Percentiles rank a stretch among this genome's conserved stretches.
phyloP scores from a whole-genome alignment of 768 basidiomycete species.

The Heimioporus sp. region DNA sequence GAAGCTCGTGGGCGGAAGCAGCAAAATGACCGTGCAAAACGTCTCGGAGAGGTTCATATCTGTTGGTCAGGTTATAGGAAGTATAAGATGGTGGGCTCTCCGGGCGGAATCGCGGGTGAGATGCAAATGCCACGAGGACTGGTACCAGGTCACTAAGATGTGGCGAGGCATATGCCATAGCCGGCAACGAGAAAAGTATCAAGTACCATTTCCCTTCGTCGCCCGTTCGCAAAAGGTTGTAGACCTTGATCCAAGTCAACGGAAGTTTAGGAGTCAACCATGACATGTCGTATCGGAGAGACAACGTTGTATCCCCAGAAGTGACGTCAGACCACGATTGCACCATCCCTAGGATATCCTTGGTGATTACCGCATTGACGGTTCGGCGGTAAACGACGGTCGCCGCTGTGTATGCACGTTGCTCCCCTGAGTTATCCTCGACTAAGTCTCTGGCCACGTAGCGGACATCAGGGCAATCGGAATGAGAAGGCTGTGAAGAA shows the following conservation, averaged over 20 bases:
- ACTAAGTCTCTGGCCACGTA: slow-evolving; percentile 14
- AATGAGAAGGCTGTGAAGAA: not conserved
- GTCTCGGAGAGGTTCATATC: not conserved
- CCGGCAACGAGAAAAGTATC: slow-evolving; percentile 32
- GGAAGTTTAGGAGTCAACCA: slow-evolving; percentile 27
- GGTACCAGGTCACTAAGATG: slow-evolving; percentile 14
- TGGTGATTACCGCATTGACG: not conserved
- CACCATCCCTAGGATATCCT: slow-evolving; percentile 3
- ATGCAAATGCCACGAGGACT: slow-evolving; percentile 30
- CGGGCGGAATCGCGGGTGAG: slow-evolving; percentile 8
- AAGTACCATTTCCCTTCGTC: slow-evolving; percentile 11
- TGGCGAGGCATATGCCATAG: slow-evolving; percentile 28
- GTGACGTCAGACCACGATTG: slow-evolving; percentile 5
- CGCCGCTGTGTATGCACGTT: slow-evolving; percentile 18
- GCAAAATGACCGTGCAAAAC: not conserved
- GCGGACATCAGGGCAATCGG: not conserved
- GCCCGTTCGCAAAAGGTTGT: slow-evolving; percentile 23
- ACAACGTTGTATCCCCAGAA: not conserved
- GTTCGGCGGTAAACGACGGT: not conserved
- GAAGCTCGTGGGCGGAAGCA: not conserved
- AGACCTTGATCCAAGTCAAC: slow-evolving; percentile 27
- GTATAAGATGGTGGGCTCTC: slow-evolving; percentile 13
- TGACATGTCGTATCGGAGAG: slow-evolving; percentile 23
- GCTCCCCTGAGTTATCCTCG: slow-evolving; percentile 1
- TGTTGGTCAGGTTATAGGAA: slow-evolving; percentile 6